Conservation (phyloP, 306 rosid species). For the Sicyos edulis region DNA sequence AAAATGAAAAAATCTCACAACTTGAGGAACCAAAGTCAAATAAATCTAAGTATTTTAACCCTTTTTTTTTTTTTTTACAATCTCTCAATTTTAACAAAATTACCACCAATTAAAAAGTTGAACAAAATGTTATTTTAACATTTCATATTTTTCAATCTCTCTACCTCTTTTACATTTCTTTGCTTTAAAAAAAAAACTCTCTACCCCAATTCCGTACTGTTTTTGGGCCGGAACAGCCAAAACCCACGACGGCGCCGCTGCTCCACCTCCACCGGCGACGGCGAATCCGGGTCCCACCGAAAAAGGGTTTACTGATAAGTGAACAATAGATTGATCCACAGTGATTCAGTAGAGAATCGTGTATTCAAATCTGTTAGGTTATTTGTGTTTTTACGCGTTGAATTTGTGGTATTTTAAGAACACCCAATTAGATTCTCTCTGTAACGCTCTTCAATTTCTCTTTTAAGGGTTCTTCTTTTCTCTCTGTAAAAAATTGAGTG, state of each 20-base stretch:
- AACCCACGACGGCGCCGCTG: constrained; percentile 1
- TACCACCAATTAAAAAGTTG: too few species aligned
- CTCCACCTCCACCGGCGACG: neutral
- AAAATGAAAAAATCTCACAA: too few species aligned
- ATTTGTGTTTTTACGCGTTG: constrained; percentile 22
- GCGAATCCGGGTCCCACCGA: constrained; percentile 10
- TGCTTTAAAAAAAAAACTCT: too few species aligned
- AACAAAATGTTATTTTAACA: too few species aligned
- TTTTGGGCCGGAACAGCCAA: neutral
- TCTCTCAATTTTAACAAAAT: too few species aligned
- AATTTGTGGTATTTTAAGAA: neutral
- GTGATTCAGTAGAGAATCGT: neutral
- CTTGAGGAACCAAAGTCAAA: too few species aligned
- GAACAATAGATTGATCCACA: neutral
- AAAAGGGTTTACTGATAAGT: neutral
- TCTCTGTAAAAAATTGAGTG: constrained; percentile 9
- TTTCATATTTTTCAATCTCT: too few species aligned
- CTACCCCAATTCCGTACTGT: neutral
- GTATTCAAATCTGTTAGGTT: neutral
- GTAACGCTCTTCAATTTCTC: neutral
- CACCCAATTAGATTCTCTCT: constrained; percentile 20
- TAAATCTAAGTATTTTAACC: too few species aligned
- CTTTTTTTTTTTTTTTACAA: too few species aligned
- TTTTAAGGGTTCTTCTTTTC: neutral
- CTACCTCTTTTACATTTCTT: too few species aligned